Base-by-base conservation (phyloP, 805 yeast genomes). In the Cyberlindnera japonica region DNA sequence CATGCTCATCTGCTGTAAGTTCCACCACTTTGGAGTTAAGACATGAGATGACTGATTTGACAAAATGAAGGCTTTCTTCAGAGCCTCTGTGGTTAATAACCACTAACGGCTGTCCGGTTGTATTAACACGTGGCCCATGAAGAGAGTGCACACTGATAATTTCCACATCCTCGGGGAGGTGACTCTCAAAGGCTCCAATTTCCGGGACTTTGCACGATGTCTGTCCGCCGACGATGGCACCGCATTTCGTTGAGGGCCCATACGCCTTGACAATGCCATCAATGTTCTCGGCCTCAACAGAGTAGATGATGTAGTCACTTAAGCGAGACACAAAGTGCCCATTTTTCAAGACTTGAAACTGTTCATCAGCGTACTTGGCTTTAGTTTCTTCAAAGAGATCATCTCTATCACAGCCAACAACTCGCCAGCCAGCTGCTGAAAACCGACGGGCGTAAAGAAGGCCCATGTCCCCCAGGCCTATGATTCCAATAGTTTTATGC, bases 391-490 rank as follows among this genome's bases (percentile, higher is more conserved):
- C 77, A 53, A 59, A 87, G 19, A 64, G 51, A 20, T 81, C 88
- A 52, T 83, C 93, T 41, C 83, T 67, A 55, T 90, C 97, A 60
- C 96, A 87, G 4, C 95, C 95, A 36, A 84, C 79, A 2, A 89
- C 96, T 23, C 59, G 74, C 95, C 96, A 88, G 2, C 97, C 97
- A 3, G 88, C 90, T 38, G 73, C 71, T 21, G 86, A 70, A 54
- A 93, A 81, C 39, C 82, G 65, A 16, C 72, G 69, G 41, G 98
- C 97, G 57, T 93, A 93, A 53, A 93, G 64, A 26, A 77, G 66
- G 7, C 99, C 99, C 99, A 93, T 93, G 61, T 91, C 98, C 22
- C 99, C 99, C 25, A 91, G 74, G 3, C 99, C 99, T 44, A 93
- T 90, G 48, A 93, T 84, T 2, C 99, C 99, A 33, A 93, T 75